phyloP scores from a whole-genome alignment of 2,329 filamentous ascomycete genomes.

The Xylaria sp. region DNA sequence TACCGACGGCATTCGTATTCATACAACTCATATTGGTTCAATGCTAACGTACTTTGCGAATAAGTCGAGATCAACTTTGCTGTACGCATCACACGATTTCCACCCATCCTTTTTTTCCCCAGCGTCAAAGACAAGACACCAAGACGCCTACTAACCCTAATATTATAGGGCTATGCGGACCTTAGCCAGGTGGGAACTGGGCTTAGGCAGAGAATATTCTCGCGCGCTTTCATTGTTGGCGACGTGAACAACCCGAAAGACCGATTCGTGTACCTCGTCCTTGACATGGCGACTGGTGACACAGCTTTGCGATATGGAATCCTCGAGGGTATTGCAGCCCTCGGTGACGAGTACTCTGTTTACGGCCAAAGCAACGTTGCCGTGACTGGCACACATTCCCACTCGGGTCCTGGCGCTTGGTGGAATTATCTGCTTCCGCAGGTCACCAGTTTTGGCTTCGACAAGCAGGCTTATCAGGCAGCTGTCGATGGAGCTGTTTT shows the following conservation, averaged over 20 bases:
- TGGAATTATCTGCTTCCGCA: slow-evolving; percentile 91
- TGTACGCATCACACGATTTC: slow-evolving; percentile 67
- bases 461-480: slow-evolving; percentile 84
- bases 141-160: slow-evolving; percentile 12
- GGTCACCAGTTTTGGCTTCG: slow-evolving; percentile 85
- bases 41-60: slow-evolving; percentile 31
- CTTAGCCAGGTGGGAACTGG: slow-evolving; percentile 77
- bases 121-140: slow-evolving; percentile 49
- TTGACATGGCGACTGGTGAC: slow-evolving; percentile 88
- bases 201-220: slow-evolving; percentile 84
- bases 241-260: slow-evolving; percentile 71
- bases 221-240: slow-evolving; percentile 86
- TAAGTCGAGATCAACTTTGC: slow-evolving; percentile 86
- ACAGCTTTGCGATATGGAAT: slow-evolving; percentile 88
- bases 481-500: slow-evolving; percentile 85
- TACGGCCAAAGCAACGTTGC: slow-evolving; percentile 85
- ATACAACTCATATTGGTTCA: background rate
- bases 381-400: slow-evolving; percentile 91
- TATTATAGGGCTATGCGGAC: slow-evolving; percentile 36
- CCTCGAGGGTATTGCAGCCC: slow-evolving; percentile 71
- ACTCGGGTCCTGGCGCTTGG: slow-evolving; percentile 90
- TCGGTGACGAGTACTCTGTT: slow-evolving; percentile 77
- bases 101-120: background rate
- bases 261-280: slow-evolving; percentile 83
- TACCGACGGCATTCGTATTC: background rate